phyloP scores from a whole-genome alignment of 768 basidiomycete species.

The Podaxis sp. region DNA sequence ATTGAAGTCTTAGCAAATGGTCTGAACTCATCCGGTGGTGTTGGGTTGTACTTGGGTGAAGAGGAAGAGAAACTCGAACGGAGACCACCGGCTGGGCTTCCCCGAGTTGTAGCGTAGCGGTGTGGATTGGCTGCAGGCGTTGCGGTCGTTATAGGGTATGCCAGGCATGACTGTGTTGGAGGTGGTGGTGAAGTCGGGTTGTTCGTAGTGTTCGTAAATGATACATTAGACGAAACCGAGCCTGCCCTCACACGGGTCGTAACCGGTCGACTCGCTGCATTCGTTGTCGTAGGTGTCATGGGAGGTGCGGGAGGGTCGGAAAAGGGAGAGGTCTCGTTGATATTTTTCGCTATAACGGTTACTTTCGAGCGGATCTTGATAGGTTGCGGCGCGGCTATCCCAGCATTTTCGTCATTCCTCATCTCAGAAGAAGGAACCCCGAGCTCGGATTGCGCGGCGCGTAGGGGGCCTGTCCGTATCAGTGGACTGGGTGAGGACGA shows the following conservation, averaged over 20 bases:
- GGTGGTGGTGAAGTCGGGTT: conserved; percentile 29
- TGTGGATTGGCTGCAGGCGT: conserved; percentile 58
- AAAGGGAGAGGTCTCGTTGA: conserved; percentile 19
- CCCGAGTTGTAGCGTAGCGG: conserved; percentile 41
- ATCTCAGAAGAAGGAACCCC: background rate
- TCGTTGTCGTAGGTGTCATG: conserved; percentile 12
- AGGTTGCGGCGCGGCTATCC: conserved; percentile 24
- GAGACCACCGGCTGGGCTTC: conserved; percentile 26
- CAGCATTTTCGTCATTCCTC: conserved; percentile 15
- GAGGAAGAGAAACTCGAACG: conserved; percentile 28
- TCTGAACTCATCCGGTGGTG: conserved; percentile 15
- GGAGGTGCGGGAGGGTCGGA: conserved; percentile 21
- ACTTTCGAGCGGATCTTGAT: conserved; percentile 63
- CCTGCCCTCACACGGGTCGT: conserved; percentile 33
- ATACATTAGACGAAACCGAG: conserved; percentile 38
- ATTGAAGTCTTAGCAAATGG: conserved; percentile 14
- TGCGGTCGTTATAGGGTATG: conserved; percentile 56
- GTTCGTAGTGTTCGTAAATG: conserved; percentile 26
- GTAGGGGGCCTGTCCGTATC: conserved; percentile 9
- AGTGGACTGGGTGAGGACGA: conserved; percentile 20
- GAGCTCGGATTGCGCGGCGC: conserved; percentile 4
- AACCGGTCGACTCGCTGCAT: conserved; percentile 18
- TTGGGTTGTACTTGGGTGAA: conserved; percentile 10
- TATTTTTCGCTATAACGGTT: conserved; percentile 42
- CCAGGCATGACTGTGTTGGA: background rate